Evolutionary conservation across 257 asterid species (phyloP), one percentile per base, ranked within the genome.

Genomic region (Craterostigma plantagineum): DNA sequence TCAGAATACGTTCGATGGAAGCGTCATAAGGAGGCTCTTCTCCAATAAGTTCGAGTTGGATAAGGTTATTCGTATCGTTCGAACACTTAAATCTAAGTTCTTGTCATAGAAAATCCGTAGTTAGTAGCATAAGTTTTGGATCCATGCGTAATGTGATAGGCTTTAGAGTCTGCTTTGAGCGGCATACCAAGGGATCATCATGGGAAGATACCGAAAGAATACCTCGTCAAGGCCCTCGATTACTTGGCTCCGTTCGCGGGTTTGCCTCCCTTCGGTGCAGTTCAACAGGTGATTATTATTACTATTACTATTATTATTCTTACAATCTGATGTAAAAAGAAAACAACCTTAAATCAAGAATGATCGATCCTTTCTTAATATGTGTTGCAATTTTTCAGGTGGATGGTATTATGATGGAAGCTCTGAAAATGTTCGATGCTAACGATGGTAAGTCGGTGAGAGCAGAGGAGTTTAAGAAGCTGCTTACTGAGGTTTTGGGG

Each of bases 401-500:
- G 64, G 92, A 79, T 48, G 45, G 41, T n/a, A 58, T 79, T 7
- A 57, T 52, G 54, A 57, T 30, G 10, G 78, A 63, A 41, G 75
- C 76, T 17, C 34, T 69, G 9, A 72, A 76, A 56, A 61, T 58
- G 79, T 33, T 72, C 11, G 58, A 59, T 34, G 63, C 55, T 0
- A 63, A 59, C n/a, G 92, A 79, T 13, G 76, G 76, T 43, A 72
- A 67, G 46, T n/a, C 51, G 43, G 76, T 72, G 27, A 79, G 63
- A 47, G 90, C 72, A 56, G 90, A 72, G 2, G 84, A 76, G 57
- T 79, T 76, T 65, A 79, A 66, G 81, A 70, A 70, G 61, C 13
- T 72, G 15, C 33, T 79, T 48, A 58, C 60, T 2, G 81, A 79
- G 54, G 56, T 70, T 38, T 55, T 79, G 9, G 81, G 81, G 33